Conservation (phyloP, 441 rosid genomes). For the Metrosideros polymorpha region DNA sequence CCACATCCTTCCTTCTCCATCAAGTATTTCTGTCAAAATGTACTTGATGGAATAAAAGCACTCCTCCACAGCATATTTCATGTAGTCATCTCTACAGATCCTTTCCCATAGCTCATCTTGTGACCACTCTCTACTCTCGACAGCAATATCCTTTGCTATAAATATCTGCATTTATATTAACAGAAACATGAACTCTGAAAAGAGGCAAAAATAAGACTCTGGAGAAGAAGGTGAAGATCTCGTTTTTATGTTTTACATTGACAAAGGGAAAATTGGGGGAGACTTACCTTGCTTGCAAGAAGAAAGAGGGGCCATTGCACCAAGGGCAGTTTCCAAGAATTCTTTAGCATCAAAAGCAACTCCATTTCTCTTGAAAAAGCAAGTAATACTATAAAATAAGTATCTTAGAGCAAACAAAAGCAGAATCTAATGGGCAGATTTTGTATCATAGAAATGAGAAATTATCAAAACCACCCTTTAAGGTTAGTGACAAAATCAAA, state of each 20-base stretch:
- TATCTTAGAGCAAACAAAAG: not conserved
- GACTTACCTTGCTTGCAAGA: conserved; percentile 90
- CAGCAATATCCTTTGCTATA: conserved; percentile 88
- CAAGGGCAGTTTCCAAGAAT: conserved; percentile 74
- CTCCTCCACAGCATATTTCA: conserved; percentile 97
- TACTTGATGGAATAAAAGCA: conserved; percentile 52
- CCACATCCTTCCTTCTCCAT: conserved; percentile 93
- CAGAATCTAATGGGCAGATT: not conserved
- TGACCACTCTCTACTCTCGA: conserved; percentile 38
- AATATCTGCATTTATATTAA: conserved; percentile 41
- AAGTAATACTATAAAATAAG: not conserved
- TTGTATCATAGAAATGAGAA: not conserved
- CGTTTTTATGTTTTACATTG: not conserved
- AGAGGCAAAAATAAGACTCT: not conserved
- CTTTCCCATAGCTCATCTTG: conserved; percentile 90
- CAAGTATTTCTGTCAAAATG: conserved; percentile 69
- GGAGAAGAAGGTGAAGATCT: not conserved
- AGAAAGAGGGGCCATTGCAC: conserved; percentile 99
- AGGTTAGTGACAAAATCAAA: conserved; percentile 2
- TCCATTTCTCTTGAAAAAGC: conserved; percentile 69
- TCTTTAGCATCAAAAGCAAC: conserved; percentile 90
- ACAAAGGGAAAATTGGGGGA: conserved; percentile 1
- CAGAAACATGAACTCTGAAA: not conserved
- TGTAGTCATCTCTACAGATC: conserved; percentile 78
- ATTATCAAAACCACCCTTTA: not conserved